Base-by-base conservation (phyloP, 257 asterid species). In the Osmanthus fragrans region DNA sequence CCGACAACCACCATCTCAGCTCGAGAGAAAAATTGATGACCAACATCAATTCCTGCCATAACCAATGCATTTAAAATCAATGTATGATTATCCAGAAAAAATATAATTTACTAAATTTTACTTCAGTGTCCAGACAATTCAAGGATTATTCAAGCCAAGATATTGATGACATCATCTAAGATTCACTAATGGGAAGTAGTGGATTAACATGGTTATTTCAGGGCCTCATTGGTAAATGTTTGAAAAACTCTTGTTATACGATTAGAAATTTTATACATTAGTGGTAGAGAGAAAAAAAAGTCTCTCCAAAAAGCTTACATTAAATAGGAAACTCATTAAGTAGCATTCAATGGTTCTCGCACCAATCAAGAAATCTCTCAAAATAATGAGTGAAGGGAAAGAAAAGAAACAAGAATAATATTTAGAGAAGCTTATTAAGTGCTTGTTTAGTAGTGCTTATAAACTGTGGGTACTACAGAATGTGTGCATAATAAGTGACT, bases 1-100 rank as follows among this genome's bases (percentile, higher is more conserved):
- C 99, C 97, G n/a, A 91, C 85, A 2, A 84, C 97, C 68, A 88
- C 95, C 97, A 94, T 92, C 90, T 94, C 99, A 3, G 96, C 94
- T 63, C 97, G 87, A 4, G 96, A 94, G 76, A 92, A 89, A 72
- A 94, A 94, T 70, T 94, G 96, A 81, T 91, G 92, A 12, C 99
- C 99, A 63, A 92, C 97, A 73, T 94, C 97, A 74, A 94, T 77
- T 74, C 99, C 99, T 94, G 87, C 77, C 76, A 80, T 74, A 69
- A 51, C 56, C 78, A 75, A 64, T 71, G 76, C 69, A 84, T 40
- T n/a, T 60, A 56, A 73, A 69, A 1, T 63, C 40, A 63, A 70
- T 42, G 70, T 58, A 51, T 5, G 72, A 58, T 67, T 27, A 25
- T 13, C 45, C 70, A 7, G 6, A 27, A 51, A 25, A 30, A 23